phyloP scores from a whole-genome alignment of 495 filamentous ascomycete species.

The Xylaria venustula region DNA sequence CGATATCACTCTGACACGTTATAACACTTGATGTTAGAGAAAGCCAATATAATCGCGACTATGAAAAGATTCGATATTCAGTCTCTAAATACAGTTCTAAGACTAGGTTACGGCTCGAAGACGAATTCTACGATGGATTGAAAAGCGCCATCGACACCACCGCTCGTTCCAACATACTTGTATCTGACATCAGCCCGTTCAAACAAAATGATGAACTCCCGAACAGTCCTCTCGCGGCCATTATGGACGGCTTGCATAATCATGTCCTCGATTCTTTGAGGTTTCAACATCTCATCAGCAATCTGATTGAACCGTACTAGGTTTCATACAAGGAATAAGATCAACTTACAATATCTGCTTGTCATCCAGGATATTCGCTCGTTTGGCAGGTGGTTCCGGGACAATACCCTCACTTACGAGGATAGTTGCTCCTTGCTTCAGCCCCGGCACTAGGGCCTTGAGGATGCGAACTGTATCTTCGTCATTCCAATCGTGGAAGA shows the following conservation, averaged over 20 bases:
- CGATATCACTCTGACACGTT: no score
- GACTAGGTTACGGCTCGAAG: no score
- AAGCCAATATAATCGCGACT: no score
- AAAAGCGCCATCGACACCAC: slow-evolving; percentile 26
- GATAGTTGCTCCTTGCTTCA: slow-evolving; percentile 33
- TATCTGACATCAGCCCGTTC: slow-evolving; percentile 19
- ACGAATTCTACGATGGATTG: slow-evolving; percentile 29
- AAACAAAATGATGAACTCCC: slow-evolving; percentile 27
- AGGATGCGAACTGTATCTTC: slow-evolving; percentile 33
- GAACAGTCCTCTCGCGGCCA: slow-evolving; percentile 26
- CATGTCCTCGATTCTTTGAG: slow-evolving; percentile 29
- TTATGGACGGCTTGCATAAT: slow-evolving; percentile 29
- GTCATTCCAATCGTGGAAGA: slow-evolving; percentile 48
- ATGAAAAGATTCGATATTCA: no score
- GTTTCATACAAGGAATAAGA: background rate
- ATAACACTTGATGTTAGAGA: no score
- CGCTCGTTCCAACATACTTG: slow-evolving; percentile 23
- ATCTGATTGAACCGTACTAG: background rate
- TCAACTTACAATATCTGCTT: slow-evolving; percentile 15
- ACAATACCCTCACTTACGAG: slow-evolving; percentile 32
- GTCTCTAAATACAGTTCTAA: no score
- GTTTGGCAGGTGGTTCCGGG: slow-evolving; percentile 22
- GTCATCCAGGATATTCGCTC: slow-evolving; percentile 19
- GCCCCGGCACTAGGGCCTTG: slow-evolving; percentile 29
- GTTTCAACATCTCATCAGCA: no score